Percentiles rank a stretch among this genome's conserved stretches.
phyloP scores from a whole-genome alignment of 441 rosid genomes.

The Eruca vesicaria region DNA sequence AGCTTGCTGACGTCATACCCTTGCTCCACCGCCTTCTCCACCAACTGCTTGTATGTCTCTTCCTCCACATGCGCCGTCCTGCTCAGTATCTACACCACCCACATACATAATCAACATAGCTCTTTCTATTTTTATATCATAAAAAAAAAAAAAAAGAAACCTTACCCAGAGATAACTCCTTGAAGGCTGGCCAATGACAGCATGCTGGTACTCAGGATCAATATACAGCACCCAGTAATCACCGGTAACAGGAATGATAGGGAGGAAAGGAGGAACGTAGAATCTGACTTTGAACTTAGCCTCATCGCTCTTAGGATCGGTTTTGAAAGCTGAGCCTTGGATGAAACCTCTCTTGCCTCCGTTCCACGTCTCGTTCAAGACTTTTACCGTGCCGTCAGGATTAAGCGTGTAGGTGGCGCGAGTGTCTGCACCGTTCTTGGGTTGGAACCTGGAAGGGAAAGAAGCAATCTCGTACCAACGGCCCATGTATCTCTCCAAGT shows the following conservation, averaged over 20 bases:
- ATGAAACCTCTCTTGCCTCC: slow-evolving; percentile 63
- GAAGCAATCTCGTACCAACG: slow-evolving; percentile 96
- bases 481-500: slow-evolving; percentile 80
- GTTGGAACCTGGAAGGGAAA: slow-evolving; percentile 78
- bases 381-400: slow-evolving; percentile 72
- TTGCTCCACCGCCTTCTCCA: slow-evolving; percentile 55
- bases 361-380: slow-evolving; percentile 81
- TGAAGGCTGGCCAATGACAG: slow-evolving; percentile 71
- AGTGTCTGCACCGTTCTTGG: slow-evolving; percentile 70
- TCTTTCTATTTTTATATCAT: neutral
- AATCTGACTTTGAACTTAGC: slow-evolving; percentile 93
- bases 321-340: slow-evolving; percentile 75
- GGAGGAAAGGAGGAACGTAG: slow-evolving; percentile 84
- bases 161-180: slow-evolving; percentile 80
- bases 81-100: slow-evolving; percentile 54
- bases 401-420: slow-evolving; percentile 79
- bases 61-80: slow-evolving; percentile 64
- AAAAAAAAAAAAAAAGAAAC: neutral
- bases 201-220: slow-evolving; percentile 65
- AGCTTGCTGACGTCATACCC: slow-evolving; percentile 78
- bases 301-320: slow-evolving; percentile 74
- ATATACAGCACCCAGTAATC: slow-evolving; percentile 80
- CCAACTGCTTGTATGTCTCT: slow-evolving; percentile 55
- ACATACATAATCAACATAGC: neutral
- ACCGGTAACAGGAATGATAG: slow-evolving; percentile 74